phyloP scores from a whole-genome alignment of 2,329 filamentous ascomycete genomes.

The Aspergillus caelatus region DNA sequence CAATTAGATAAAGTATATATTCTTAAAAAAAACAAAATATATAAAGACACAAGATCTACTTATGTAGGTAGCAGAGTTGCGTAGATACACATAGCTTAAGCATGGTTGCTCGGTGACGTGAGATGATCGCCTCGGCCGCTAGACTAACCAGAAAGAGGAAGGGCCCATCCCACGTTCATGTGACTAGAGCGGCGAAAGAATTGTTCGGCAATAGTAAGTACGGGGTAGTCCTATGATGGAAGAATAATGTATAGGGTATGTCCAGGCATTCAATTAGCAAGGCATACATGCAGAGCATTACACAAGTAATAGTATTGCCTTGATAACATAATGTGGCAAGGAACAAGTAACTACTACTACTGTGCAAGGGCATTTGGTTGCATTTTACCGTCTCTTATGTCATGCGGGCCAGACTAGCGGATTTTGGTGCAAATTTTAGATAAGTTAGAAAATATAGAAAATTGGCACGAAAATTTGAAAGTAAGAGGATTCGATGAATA shows the following conservation, averaged over 20 bases:
- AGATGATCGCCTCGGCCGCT: neutral
- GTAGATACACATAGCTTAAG: neutral
- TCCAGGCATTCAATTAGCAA: neutral
- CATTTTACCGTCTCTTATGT: neutral
- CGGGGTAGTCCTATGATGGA: neutral
- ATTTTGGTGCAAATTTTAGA: neutral
- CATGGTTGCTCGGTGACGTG: neutral
- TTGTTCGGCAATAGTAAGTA: neutral
- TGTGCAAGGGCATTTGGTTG: neutral
- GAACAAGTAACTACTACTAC: neutral
- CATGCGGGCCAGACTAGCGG: neutral
- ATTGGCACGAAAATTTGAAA: neutral
- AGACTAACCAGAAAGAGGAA: neutral
- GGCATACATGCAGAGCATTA: neutral
- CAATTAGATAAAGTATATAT: neutral
- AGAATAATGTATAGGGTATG: neutral
- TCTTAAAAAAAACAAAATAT: neutral
- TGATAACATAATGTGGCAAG: neutral
- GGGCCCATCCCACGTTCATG: neutral
- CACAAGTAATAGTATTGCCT: neutral
- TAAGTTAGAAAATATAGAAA: neutral
- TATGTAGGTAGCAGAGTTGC: neutral
- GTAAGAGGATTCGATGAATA: neutral
- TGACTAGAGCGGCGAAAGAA: neutral
- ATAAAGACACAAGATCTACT: neutral